These are phyloP conservation scores for Aegilops longissima DNA, from an alignment of 176 grass and related monocot species.

Conservation along the genomic window DNA sequence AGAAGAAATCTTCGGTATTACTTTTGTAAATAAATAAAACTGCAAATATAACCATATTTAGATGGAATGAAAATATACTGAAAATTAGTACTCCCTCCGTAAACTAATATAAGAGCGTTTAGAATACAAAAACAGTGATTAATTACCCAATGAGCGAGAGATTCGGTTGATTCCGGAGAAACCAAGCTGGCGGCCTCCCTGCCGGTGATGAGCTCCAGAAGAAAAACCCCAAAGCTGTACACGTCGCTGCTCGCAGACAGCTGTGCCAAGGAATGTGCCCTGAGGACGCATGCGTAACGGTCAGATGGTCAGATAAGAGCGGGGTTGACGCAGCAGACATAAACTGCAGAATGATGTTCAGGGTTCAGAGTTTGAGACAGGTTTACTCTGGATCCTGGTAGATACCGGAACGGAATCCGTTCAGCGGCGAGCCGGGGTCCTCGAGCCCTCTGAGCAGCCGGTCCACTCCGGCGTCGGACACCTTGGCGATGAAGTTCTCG, in stretches of 20 bases:
- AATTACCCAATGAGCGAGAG: slow-evolving; percentile 62
- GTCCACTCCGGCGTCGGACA: slow-evolving; percentile 68
- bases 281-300: no score
- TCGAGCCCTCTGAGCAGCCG: slow-evolving; percentile 51
- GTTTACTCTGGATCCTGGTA: slow-evolving; percentile 78
- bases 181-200: slow-evolving; percentile 41
- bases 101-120: no score
- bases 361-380: neutral
- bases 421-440: slow-evolving; percentile 8
- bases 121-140: neutral
- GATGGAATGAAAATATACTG: neutral
- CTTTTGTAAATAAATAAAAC: no score
- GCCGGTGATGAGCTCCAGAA: slow-evolving; percentile 86
- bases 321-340: no score
- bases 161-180: slow-evolving; percentile 38
- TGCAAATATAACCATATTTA: no score
- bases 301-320: no score
- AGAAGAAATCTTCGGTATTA: no score
- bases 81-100: neutral
- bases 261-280: slow-evolving; percentile 24
- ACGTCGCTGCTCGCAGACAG: slow-evolving; percentile 84
- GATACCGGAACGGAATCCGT: neutral
- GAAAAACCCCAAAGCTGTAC: slow-evolving; percentile 87
- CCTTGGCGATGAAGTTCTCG: slow-evolving; percentile 96
- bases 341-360: neutral